phyloP scores from a whole-genome alignment of 1,284 basidiomycete species.

The Golubevia pallescens region DNA sequence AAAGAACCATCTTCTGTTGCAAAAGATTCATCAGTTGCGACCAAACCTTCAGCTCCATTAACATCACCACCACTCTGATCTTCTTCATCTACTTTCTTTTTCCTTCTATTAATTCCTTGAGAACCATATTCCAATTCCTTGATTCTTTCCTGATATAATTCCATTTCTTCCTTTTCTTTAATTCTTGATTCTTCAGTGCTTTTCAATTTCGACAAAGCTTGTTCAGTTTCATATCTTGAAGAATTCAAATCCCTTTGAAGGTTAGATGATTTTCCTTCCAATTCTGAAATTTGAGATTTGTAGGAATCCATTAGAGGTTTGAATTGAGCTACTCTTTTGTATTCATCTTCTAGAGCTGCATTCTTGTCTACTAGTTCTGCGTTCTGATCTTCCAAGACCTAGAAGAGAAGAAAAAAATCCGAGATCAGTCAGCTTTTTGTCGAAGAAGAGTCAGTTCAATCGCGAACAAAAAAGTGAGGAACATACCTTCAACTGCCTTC shows the following conservation, averaged over 20 bases:
- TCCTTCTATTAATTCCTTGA: constrained; percentile 67
- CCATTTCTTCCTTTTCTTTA: constrained; percentile 82
- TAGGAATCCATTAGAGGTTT: constrained; percentile 91
- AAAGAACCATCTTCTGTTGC: constrained; percentile 7
- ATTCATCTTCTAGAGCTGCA: constrained; percentile 85
- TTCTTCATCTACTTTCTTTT: constrained; percentile 13
- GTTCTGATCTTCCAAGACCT: constrained; percentile 91
- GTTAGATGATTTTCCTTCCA: constrained; percentile 75
- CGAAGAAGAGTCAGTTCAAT: background rate
- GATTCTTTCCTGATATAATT: constrained; percentile 88
- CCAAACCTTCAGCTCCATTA: constrained; percentile 38
- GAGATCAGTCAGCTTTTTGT: too few species aligned
- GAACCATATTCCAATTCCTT: constrained; percentile 77
- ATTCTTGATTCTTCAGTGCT: constrained; percentile 73
- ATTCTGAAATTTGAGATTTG: constrained; percentile 81
- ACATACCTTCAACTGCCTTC: constrained; percentile 79
- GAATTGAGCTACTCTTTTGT: constrained; percentile 81
- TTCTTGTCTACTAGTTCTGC: constrained; percentile 88
- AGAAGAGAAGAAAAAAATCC: constrained; percentile 3
- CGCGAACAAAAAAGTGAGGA: constrained; percentile 1
- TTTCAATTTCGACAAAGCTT: constrained; percentile 29
- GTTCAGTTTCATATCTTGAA: constrained; percentile 41
- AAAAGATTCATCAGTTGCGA: constrained; percentile 24
- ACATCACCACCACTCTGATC: constrained; percentile 28
- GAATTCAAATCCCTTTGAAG: constrained; percentile 71